Conservation (phyloP, 2,329 filamentous ascomycete species). For the Arthrobotrys pseudoclavata region DNA sequence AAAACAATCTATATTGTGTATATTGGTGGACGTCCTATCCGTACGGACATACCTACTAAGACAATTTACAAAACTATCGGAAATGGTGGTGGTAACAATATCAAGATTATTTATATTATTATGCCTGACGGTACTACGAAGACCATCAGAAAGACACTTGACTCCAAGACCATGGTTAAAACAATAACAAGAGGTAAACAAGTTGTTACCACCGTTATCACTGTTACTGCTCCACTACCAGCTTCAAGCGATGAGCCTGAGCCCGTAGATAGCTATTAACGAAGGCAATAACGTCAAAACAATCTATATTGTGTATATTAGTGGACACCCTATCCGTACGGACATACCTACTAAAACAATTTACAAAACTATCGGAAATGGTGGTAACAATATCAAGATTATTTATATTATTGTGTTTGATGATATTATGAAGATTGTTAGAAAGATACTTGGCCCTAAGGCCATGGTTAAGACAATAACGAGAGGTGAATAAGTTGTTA, state of each 20-base stretch:
- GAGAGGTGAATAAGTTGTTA: background rate
- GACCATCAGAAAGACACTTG: background rate
- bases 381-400: background rate
- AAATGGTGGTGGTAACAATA: background rate
- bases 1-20: background rate
- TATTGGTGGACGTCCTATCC: background rate
- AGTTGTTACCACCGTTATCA: background rate
- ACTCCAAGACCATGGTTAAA: background rate
- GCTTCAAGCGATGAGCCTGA: background rate
- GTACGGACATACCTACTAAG: background rate
- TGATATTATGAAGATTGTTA: background rate
- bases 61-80: conserved; percentile 2
- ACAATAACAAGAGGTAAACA: background rate
- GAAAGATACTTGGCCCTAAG: background rate
- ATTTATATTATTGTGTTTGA: background rate
- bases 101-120: background rate
- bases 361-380: background rate
- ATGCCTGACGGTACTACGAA: background rate
- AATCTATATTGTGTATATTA: background rate
- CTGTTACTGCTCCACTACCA: background rate
- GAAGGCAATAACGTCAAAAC: background rate
- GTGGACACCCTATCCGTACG: background rate
- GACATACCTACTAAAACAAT: background rate
- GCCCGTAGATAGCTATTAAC: background rate
- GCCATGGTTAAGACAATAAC: background rate